Evolutionary conservation across 2,329 filamentous ascomycete genomes (phyloP).

Genomic region (Nemania serpens): DNA sequence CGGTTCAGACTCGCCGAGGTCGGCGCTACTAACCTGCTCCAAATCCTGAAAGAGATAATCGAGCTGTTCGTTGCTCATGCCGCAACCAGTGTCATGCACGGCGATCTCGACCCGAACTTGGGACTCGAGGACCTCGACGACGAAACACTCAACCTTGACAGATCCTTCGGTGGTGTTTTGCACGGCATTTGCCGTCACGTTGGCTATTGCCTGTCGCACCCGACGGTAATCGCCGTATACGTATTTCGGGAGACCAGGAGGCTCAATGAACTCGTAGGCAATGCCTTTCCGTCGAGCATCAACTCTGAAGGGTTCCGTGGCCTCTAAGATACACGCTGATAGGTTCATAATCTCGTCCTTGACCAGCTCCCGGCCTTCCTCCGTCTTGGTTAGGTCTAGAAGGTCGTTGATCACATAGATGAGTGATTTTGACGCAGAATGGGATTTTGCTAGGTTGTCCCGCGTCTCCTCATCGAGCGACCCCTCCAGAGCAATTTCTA

Average conservation of each 20-base stretch:
- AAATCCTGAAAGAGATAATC: slow-evolving; percentile 63
- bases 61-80: slow-evolving; percentile 61
- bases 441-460: slow-evolving; percentile 81
- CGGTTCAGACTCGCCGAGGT: slow-evolving; percentile 43
- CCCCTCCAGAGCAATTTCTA: slow-evolving; percentile 88
- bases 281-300: slow-evolving; percentile 80
- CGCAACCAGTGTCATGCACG: slow-evolving; percentile 75
- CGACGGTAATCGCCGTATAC: slow-evolving; percentile 81
- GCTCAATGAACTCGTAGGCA: slow-evolving; percentile 67
- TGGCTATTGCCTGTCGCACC: slow-evolving; percentile 81
- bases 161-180: slow-evolving; percentile 72
- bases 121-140: slow-evolving; percentile 56
- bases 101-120: slow-evolving; percentile 74
- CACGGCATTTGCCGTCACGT: slow-evolving; percentile 83
- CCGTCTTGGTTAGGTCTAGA: slow-evolving; percentile 84
- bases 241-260: slow-evolving; percentile 69
- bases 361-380: slow-evolving; percentile 77
- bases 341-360: slow-evolving; percentile 84
- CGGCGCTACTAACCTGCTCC: slow-evolving; percentile 60
- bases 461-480: slow-evolving; percentile 78
- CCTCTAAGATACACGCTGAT: slow-evolving; percentile 71
- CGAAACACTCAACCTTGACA: slow-evolving; percentile 72
- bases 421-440: slow-evolving; percentile 88
- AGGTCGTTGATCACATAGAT: slow-evolving; percentile 95
- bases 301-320: slow-evolving; percentile 71